Conservation (phyloP, 2,329 filamentous ascomycete genomes). For the Orbilia quercus region DNA sequence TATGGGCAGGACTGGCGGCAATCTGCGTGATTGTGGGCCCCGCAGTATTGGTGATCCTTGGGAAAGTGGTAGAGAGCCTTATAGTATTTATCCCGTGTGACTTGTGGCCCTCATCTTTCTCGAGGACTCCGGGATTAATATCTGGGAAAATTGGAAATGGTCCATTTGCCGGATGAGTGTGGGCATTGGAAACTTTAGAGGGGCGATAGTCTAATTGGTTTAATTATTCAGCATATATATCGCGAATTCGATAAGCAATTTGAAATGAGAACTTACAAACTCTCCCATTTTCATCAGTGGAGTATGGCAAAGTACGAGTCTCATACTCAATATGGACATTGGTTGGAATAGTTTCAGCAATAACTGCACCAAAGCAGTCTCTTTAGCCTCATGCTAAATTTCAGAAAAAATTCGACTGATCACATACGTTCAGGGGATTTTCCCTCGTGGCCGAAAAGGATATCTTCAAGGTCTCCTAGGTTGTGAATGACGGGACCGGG, state of each 20-base stretch:
- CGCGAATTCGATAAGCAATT: too few relatives aligned
- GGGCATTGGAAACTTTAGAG: constrained; percentile 1
- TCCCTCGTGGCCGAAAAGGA: constrained; percentile 15
- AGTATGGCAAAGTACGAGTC: constrained; percentile 31
- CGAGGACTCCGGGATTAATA: constrained; percentile 26
- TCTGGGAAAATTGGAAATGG: constrained; percentile 29
- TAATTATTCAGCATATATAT: too few relatives aligned
- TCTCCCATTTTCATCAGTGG: constrained; percentile 15
- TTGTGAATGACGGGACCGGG: constrained; percentile 40
- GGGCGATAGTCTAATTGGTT: constrained; percentile 11
- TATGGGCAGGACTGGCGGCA: constrained; percentile 5
- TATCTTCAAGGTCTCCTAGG: constrained; percentile 27
- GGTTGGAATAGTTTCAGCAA: not conserved
- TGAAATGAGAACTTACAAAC: constrained; percentile 31
- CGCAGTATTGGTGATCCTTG: not conserved
- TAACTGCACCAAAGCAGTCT: not conserved
- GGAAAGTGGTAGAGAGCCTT: not conserved
- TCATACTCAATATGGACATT: constrained; percentile 31
- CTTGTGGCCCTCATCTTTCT: not conserved
- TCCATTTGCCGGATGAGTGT: constrained; percentile 24
- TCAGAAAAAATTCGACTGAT: not conserved
- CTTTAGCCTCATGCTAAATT: not conserved
- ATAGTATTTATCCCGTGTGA: constrained; percentile 1
- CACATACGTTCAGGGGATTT: constrained; percentile 12
- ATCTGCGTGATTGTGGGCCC: not conserved